A percentile compares a stretch with the other conserved stretches of the same genome.
phyloP scores from a whole-genome alignment of 441 rosid genomes.

The Biscutella auriculata region DNA sequence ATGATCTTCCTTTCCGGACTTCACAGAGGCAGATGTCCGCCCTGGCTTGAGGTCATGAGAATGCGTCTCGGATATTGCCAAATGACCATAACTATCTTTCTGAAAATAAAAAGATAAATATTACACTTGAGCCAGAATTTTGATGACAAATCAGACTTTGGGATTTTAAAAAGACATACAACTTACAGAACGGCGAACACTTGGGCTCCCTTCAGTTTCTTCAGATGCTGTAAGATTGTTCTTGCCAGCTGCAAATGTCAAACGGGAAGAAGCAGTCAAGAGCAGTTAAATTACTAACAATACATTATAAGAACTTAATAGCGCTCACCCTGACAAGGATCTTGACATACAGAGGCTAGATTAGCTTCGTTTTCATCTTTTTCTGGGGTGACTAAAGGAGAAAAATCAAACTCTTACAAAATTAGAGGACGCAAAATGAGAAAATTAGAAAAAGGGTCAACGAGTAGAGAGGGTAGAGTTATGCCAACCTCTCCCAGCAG shows the following conservation, averaged over 20 bases:
- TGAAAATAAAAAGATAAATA: slow-evolving; percentile 33
- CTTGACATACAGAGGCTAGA: slow-evolving; percentile 23
- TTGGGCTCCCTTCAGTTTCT: slow-evolving; percentile 34
- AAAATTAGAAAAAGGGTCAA: neutral
- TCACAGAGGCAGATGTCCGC: slow-evolving; percentile 22
- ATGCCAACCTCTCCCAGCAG: slow-evolving; percentile 40
- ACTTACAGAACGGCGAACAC: slow-evolving; percentile 99
- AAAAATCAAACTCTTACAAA: slow-evolving; percentile 10
- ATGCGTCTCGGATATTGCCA: slow-evolving; percentile 32
- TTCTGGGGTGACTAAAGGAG: slow-evolving; percentile 41
- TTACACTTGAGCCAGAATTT: slow-evolving; percentile 42
- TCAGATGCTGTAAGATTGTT: slow-evolving; percentile 27
- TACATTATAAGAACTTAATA: slow-evolving; percentile 16
- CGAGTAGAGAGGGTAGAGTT: slow-evolving; percentile 1
- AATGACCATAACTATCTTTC: slow-evolving; percentile 48
- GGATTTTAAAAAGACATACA: slow-evolving; percentile 87
- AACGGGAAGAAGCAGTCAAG: slow-evolving; percentile 18
- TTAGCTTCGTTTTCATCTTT: slow-evolving; percentile 27
- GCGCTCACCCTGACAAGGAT: slow-evolving; percentile 34
- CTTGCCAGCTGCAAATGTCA: slow-evolving; percentile 33
- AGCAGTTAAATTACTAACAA: slow-evolving; percentile 17
- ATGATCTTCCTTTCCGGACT: slow-evolving; percentile 27
- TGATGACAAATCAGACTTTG: slow-evolving; percentile 28
- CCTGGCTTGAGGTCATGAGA: slow-evolving; percentile 25
- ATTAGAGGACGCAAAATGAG: neutral